Conservation (phyloP, 352 stramenopile species). For the Elongisporangium senticosum region DNA sequence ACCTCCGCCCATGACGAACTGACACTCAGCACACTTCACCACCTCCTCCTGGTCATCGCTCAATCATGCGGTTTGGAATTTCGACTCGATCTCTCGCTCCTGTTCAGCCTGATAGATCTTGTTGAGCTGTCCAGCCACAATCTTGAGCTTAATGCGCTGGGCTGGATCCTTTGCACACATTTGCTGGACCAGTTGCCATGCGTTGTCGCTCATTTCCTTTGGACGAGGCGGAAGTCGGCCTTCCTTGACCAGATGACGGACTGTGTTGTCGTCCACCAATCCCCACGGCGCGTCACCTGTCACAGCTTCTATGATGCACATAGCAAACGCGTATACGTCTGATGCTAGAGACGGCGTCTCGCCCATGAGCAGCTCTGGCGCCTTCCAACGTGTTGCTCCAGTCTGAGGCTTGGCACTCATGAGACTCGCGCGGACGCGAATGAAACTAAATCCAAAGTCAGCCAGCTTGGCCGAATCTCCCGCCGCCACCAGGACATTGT, state of each 20-base stretch:
- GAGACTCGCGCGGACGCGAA: not conserved
- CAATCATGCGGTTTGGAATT: no score
- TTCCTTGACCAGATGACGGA: conserved; percentile 11
- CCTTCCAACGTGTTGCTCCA: conserved; percentile 15
- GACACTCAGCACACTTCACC: no score
- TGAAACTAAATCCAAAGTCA: conserved; percentile 17
- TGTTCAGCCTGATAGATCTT: no score
- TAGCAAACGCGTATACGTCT: conserved; percentile 26
- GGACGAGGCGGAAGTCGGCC: conserved; percentile 7
- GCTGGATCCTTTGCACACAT: conserved; percentile 53
- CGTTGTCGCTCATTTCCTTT: conserved; percentile 1
- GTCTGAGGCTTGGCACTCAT: not conserved
- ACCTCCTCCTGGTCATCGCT: no score
- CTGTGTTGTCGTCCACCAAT: conserved; percentile 9
- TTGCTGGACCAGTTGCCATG: conserved; percentile 49
- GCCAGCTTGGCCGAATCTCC: conserved; percentile 17
- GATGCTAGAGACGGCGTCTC: conserved; percentile 15
- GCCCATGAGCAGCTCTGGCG: conserved; percentile 21
- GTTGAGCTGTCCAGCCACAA: no score
- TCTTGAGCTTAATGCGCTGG: conserved; percentile 18
- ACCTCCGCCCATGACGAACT: no score
- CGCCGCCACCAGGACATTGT: conserved; percentile 17
- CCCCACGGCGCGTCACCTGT: conserved; percentile 17
- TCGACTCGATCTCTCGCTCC: no score
- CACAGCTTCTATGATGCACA: conserved; percentile 29